Evolutionary conservation across 805 yeast genomes (phyloP), one percentile per base, ranked within the genome.

Genomic region (Ogataea zsoltii): DNA sequence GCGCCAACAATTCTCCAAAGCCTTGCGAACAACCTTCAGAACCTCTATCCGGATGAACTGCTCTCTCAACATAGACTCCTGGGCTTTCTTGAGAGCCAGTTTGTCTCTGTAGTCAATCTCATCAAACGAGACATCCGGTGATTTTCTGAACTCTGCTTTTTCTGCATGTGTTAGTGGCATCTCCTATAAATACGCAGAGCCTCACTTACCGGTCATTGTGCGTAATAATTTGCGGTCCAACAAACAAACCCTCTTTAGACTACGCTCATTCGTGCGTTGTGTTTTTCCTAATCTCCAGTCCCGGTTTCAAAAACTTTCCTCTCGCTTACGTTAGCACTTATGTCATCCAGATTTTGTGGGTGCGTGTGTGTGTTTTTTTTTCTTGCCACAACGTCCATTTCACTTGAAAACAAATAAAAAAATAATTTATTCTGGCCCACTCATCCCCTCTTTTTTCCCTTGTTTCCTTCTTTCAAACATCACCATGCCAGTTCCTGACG

Each of bases 111-210:
- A 88, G 70, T 85, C 85, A 53, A 88, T 85, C 53, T 83, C 87
- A 68, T 88, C 95, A 61, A 87, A 88, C 34, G 95, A 87, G 44
- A 86, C 92, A 57, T 79, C 74, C 57, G 83, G 88, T 35, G 88
- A 83, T 66, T 58, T 58, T 30, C 51, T 53, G 36, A 64, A 64
- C 28, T 37, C 40, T 11, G 40, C 7, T 35, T 35, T 37, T 14
- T 37, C 31, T 37, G 15, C 10, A 6, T 4, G 14, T 11, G 13
- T 28, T n/a, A 28, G 31, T 28, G n/a, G n/a, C n/a, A n/a, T n/a
- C n/a, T n/a, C n/a, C n/a, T n/a, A n/a, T n/a, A n/a, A n/a, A n/a
- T n/a, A n/a, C n/a, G n/a, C n/a, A n/a, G n/a, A n/a, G n/a, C n/a
- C n/a, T n/a, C n/a, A 28, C 31, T 28, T 28, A 28, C 31, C 31